Base-by-base conservation (phyloP, 2,329 filamentous ascomycete species). In the Dryadomyces quercivorus region DNA sequence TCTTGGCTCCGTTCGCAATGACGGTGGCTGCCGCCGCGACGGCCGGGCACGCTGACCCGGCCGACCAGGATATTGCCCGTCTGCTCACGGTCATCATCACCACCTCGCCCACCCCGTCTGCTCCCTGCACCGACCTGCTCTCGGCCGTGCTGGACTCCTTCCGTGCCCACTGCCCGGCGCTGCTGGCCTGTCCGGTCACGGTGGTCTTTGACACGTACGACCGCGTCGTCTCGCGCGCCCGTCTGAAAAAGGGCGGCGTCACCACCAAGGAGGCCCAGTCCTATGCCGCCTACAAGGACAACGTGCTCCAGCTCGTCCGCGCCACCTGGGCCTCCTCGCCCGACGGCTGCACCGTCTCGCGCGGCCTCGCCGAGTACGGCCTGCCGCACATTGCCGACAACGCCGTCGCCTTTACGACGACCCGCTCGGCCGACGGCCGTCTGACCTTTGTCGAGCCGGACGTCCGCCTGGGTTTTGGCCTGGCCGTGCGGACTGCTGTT, bases 161-260 rank as follows among this genome's bases (percentile, higher is more conserved):
- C 58, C 64, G 64, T 16, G 48, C 49, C 0, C 64, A 76, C 59
- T 78, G 76, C 53, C 63, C 64, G 0, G 56, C 54, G 0, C 60
- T 80, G 15, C 56, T 72, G 2, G 48, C 56, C 0, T 79, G 75
- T 55, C 65, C 65, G 2, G 66, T 78, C 18, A 70, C 78, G 38
- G 70, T 80, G 2, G 74, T 78, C 2, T 70, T 80, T 46, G 77
- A 80, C 59, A 71, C 70, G 0, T 79, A 71, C 57, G 76, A 80
- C 53, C 69, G 70, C 18, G 64, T 80, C 42, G 68, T 65, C 1
- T 55, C 68, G 0, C 65, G 62, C 3, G 66, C 71, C 8, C 72
- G 76, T 0, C 63, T 80, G 18, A 80, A 80, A 59, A 77, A 75
- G 60, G 77, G 77, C n/a, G 66, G 70, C 15, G 73, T 79, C 16